Evolutionary conservation across 1,139 yeast species (phyloP), one percentile per base, ranked within the genome.

Genomic region (Scheffersomyces cryptocercus): DNA sequence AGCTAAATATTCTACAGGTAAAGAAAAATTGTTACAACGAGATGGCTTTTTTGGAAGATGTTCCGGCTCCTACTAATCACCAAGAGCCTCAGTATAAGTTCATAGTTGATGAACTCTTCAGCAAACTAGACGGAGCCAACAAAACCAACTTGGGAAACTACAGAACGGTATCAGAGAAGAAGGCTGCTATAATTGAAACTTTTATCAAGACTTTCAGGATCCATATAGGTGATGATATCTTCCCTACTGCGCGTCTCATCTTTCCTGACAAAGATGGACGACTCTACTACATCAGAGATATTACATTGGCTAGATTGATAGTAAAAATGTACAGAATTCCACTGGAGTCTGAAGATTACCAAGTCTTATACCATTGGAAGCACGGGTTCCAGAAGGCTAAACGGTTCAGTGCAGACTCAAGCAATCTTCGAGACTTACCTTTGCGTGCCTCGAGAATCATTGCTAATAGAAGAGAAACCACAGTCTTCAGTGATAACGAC

Each of bases 171-270:
- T 51, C 68, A 39, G 54, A 67, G 40, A 57, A 66, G 53, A 62
- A 75, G 67, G 52, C 61, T 46, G 43, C 62, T 52, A 48, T 65
- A 59, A 41, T 73, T 67, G 45, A 64, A 51, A 51, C 61, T 12
- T 91, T 88, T 59, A 70, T 87, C 38, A 61, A 67, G 3, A 66
- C 76, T 20, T 90, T 90, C 84, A 70, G 84, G 43, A 65, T 68
- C 11, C 79, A 80, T 29, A 85, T 88, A 3, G 96, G 96, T 0
- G 61, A 72, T 29, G 83, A 90, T 59, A 73, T 89, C 4, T 84
- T 75, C 53, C 93, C 95, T 0, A 82, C 84, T 0, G 70, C 87
- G 11, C 66, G 83, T 32, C 67, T 90, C 36, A 69, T 82, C 3
- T 64, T 85, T 16, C 93, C 95, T 0, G 79, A 80, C 47, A 75